These are phyloP conservation scores for Globisporangium nodosum DNA, from an alignment of 352 stramenopile genomes.

Conservation along the genomic window DNA sequence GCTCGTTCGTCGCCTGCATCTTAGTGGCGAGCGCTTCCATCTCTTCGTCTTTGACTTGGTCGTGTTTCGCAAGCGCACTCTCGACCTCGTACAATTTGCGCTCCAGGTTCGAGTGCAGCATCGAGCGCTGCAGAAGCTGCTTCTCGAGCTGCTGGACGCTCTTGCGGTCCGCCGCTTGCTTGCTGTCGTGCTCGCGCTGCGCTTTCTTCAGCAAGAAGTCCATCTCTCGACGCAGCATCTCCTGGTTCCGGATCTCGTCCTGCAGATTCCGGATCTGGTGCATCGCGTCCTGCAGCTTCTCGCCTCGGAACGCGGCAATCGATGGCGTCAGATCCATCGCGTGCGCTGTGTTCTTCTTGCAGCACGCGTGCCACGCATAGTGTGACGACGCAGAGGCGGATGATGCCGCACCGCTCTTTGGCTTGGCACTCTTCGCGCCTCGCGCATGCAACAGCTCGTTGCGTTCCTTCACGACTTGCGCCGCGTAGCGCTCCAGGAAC, in stretches of 20 bases:
- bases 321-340: constrained; percentile 64
- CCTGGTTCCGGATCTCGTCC: constrained; percentile 62
- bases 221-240: constrained; percentile 50
- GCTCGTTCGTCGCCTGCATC: constrained; percentile 20
- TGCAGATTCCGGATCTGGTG: constrained; percentile 42
- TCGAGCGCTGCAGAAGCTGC: constrained; percentile 61
- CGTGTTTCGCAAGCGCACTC: constrained; percentile 40
- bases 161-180: constrained; percentile 46
- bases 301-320: constrained; percentile 63
- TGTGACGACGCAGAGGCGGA: constrained; percentile 19
- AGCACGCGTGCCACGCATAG: constrained; percentile 80
- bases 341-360: constrained; percentile 70
- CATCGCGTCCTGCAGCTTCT: constrained; percentile 60
- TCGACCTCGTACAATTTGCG: constrained; percentile 75
- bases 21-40: constrained; percentile 27
- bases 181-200: constrained; percentile 71
- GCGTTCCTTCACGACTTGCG: constrained; percentile 80
- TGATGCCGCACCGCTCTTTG: constrained; percentile 9
- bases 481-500: constrained; percentile 76
- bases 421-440: constrained; percentile 29
- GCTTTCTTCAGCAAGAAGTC: constrained; percentile 67
- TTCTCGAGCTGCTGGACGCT: constrained; percentile 71
- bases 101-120: constrained; percentile 56
- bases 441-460: constrained; percentile 74
- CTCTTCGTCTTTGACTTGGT: constrained; percentile 41